Evolutionary conservation across 768 basidiomycete genomes (phyloP).

Genomic region (Russula dissimulans): DNA sequence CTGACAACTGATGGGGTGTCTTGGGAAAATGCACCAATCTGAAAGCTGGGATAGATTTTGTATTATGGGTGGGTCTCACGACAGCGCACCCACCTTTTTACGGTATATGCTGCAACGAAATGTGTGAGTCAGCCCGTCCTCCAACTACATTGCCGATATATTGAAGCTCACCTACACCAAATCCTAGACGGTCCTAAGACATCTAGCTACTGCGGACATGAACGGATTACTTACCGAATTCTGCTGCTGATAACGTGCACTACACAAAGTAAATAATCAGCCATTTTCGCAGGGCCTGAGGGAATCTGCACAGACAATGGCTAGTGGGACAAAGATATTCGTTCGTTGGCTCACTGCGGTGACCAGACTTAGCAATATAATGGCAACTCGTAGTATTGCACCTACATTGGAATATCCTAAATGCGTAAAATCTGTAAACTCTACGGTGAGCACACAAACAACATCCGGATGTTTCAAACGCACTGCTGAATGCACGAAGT

Average conservation of each 20-base stretch:
- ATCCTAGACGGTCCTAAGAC: background rate
- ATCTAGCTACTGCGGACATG: background rate
- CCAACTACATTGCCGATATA: background rate
- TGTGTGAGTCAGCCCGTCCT: background rate
- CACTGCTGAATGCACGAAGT: constrained; percentile 8
- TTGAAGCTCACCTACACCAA: background rate
- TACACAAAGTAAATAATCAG: background rate
- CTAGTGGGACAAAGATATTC: background rate
- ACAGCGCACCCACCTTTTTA: background rate
- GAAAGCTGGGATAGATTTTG: background rate
- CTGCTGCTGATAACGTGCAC: background rate
- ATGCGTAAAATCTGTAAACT: background rate
- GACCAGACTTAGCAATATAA: background rate
- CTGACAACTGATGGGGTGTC: background rate
- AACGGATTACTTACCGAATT: background rate
- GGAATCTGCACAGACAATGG: background rate
- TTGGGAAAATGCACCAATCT: background rate
- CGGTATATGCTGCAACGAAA: background rate
- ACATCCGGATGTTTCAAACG: background rate
- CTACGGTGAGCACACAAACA: background rate
- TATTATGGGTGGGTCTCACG: background rate
- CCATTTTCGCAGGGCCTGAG: background rate
- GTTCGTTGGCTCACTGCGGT: constrained; percentile 5
- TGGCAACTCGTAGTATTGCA: background rate
- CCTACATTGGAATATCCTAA: constrained; percentile 5